A percentile compares a stretch with the other conserved stretches of the same genome.
These are phyloP conservation scores for Saturnispora gosingensis DNA, from an alignment of 805 yeast species.

Conservation along the genomic window DNA sequence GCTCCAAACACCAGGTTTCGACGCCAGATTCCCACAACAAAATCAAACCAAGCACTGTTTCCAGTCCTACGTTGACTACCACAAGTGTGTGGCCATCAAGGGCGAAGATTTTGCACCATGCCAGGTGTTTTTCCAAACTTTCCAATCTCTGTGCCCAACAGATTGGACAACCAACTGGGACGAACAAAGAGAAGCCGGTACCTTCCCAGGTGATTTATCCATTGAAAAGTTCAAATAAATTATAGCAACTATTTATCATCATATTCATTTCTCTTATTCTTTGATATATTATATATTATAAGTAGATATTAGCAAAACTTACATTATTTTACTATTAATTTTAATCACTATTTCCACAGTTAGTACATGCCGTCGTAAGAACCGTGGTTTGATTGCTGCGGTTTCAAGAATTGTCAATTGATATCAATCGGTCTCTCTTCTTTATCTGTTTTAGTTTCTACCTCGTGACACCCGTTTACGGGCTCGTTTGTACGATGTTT, in stretches of 20 bases:
- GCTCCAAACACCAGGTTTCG: conserved; percentile 64
- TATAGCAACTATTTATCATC: background rate
- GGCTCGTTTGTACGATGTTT: background rate
- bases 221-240: conserved; percentile 25
- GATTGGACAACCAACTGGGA: conserved; percentile 87
- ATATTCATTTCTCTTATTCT: background rate
- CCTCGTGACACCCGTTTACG: no score
- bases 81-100: conserved; percentile 91
- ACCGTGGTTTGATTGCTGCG: no score
- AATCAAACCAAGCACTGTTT: conserved; percentile 98
- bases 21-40: conserved; percentile 92
- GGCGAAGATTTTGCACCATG: conserved; percentile 99
- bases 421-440: no score
- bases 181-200: conserved; percentile 56
- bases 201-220: conserved; percentile 33
- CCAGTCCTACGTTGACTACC: conserved; percentile 96
- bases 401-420: no score
- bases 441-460: no score
- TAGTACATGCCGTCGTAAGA: no score
- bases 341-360: background rate
- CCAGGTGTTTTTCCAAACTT: conserved; percentile 87
- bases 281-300: background rate
- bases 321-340: background rate
- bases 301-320: background rate
- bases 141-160: conserved; percentile 74